These are phyloP conservation scores for Cercospora zeae-maydis DNA, from an alignment of 2,329 filamentous ascomycete genomes.

Conservation along the genomic window DNA sequence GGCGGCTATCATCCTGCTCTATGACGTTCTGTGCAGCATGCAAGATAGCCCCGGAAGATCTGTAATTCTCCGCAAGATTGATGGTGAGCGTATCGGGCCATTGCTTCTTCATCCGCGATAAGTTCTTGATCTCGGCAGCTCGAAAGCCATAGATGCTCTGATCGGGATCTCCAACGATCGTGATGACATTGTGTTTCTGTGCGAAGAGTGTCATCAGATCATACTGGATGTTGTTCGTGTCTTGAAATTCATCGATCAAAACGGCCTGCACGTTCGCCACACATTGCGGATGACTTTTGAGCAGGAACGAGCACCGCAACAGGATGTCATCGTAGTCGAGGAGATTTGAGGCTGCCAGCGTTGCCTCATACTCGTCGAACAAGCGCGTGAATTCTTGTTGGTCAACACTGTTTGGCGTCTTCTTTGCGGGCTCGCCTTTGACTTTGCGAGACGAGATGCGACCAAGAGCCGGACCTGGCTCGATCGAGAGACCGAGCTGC, in stretches of 20 bases:
- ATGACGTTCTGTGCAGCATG: slow-evolving; percentile 79
- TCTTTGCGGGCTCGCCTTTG: slow-evolving; percentile 47
- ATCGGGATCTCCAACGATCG: slow-evolving; percentile 92
- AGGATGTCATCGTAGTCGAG: slow-evolving; percentile 94
- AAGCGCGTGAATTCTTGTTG: slow-evolving; percentile 63
- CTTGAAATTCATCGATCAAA: slow-evolving; percentile 95
- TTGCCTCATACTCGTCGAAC: slow-evolving; percentile 73
- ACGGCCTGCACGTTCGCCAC: slow-evolving; percentile 88
- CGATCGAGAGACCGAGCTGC: slow-evolving; percentile 63
- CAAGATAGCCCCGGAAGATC: slow-evolving; percentile 82
- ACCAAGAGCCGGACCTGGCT: slow-evolving; percentile 65
- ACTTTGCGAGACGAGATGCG: slow-evolving; percentile 69
- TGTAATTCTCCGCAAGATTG: slow-evolving; percentile 88
- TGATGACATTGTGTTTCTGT: slow-evolving; percentile 69
- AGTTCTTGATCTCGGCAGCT: slow-evolving; percentile 85
- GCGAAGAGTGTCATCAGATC: slow-evolving; percentile 89
- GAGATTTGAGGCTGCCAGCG: slow-evolving; percentile 71
- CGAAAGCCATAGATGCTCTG: slow-evolving; percentile 98
- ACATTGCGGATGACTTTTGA: slow-evolving; percentile 69
- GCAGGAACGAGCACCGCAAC: slow-evolving; percentile 74
- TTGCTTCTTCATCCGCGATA: slow-evolving; percentile 70
- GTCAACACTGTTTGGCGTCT: slow-evolving; percentile 50
- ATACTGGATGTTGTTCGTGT: slow-evolving; percentile 93
- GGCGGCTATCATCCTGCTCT: slow-evolving; percentile 78
- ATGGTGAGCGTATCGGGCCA: slow-evolving; percentile 78